Conservation (phyloP, 2,329 filamentous ascomycete species). For the Dactylellina cionopaga region DNA sequence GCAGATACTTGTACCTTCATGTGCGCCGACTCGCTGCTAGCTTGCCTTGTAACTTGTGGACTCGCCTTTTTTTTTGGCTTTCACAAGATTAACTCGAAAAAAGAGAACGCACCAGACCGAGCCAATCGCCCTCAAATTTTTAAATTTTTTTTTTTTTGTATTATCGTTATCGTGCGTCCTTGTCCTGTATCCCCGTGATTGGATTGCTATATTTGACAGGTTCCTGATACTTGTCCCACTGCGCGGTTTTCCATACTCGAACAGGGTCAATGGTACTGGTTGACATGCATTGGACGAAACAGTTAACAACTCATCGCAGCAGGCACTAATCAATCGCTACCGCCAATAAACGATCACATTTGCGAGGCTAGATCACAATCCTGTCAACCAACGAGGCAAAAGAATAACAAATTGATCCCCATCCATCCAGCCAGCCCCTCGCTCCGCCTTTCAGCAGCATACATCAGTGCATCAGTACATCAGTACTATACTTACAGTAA, state of each 20-base stretch:
- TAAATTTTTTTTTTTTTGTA: background rate
- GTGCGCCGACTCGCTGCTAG: background rate
- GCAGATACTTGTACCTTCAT: background rate
- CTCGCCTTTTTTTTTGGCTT: background rate
- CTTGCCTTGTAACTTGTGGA: constrained; percentile 8
- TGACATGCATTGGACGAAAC: constrained; percentile 50
- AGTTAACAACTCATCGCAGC: constrained; percentile 53
- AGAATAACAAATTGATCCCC: background rate
- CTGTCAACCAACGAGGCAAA: background rate
- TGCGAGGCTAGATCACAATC: background rate
- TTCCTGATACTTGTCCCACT: constrained; percentile 36
- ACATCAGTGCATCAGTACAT: background rate
- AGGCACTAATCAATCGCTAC: constrained; percentile 30
- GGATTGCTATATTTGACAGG: constrained; percentile 37
- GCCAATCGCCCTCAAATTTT: background rate
- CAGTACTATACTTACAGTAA: no score
- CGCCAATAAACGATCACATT: constrained; percentile 34
- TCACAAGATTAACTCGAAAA: background rate
- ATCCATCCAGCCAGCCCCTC: constrained; percentile 8
- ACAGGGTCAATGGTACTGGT: constrained; percentile 35
- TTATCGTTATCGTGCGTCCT: constrained; percentile 43
- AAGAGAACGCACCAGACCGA: constrained; percentile 2
- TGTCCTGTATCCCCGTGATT: constrained; percentile 19
- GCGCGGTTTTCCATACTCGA: constrained; percentile 39
- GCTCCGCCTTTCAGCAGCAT: constrained; percentile 20